A percentile compares a stretch with the other conserved stretches of the same genome.
Evolutionary conservation across 306 rosid species (phyloP).

Genomic region (Corylus heterophylla): DNA sequence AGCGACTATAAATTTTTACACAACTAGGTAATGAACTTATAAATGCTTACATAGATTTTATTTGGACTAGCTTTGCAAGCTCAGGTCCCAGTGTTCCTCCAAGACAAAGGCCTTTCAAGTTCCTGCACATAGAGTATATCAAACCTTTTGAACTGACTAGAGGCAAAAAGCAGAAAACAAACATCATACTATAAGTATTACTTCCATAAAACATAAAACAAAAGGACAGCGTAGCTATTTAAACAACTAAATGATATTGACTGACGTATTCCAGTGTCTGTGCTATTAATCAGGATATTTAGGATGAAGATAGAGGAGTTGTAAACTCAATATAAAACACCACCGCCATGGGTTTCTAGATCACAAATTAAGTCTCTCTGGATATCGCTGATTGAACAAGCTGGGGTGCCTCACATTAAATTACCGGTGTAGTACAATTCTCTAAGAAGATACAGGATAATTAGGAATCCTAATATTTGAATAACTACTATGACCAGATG

Average conservation of each 20-base stretch:
- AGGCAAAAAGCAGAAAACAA: background rate
- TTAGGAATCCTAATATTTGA: background rate
- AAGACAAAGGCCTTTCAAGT: conserved; percentile 77
- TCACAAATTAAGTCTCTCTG: no score
- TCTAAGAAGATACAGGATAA: background rate
- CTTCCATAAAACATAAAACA: background rate
- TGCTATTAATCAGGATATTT: no score
- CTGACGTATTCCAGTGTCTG: no score
- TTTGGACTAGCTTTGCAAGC: conserved; percentile 57
- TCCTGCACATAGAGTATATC: conserved; percentile 46
- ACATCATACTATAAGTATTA: background rate
- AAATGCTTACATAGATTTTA: conserved; percentile 75
- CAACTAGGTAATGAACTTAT: conserved; percentile 1
- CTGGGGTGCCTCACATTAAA: no score
- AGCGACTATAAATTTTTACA: conserved; percentile 4
- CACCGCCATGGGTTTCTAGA: no score
- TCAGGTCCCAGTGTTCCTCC: conserved; percentile 71
- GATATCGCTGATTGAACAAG: no score
- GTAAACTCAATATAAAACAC: no score
- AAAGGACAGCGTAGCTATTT: no score
- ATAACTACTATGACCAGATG: no score
- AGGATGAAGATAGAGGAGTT: no score
- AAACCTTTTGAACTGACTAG: conserved; percentile 15
- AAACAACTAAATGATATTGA: no score
- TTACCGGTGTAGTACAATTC: background rate